Evolutionary conservation across 2,329 filamentous ascomycete species (phyloP).

Genomic region (Trichoderma cornu-damae): DNA sequence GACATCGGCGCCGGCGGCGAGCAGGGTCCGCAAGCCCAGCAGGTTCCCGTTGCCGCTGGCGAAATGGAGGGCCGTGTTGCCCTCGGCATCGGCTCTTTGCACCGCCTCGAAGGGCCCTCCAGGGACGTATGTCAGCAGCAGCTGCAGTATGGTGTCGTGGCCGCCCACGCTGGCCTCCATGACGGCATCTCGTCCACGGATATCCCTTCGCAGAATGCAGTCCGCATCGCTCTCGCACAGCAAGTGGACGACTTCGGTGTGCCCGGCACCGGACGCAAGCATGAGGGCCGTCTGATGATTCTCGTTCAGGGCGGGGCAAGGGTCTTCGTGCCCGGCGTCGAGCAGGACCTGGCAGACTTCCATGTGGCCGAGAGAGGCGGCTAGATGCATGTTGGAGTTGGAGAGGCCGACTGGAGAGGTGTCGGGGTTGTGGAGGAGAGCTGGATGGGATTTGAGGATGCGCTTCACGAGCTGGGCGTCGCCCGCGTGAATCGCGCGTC

Average conservation of each 20-base stretch:
- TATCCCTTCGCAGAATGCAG: slow-evolving; percentile 61
- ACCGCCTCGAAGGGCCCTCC: slow-evolving; percentile 51
- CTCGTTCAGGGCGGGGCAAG: slow-evolving; percentile 70
- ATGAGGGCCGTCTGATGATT: slow-evolving; percentile 76
- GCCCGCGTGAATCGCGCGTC: slow-evolving; percentile 73
- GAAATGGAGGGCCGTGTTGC: slow-evolving; percentile 86
- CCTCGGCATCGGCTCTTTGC: slow-evolving; percentile 58
- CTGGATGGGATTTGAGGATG: slow-evolving; percentile 68
- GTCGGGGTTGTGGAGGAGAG: slow-evolving; percentile 74
- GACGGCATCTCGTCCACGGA: slow-evolving; percentile 64
- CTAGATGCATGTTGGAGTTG: slow-evolving; percentile 80
- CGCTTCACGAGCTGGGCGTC: slow-evolving; percentile 67
- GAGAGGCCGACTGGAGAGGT: slow-evolving; percentile 60
- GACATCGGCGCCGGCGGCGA: slow-evolving; percentile 73
- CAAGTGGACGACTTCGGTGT: slow-evolving; percentile 68
- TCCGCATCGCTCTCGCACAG: slow-evolving; percentile 60
- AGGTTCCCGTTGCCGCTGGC: slow-evolving; percentile 77
- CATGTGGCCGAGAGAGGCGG: slow-evolving; percentile 65
- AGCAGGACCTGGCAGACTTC: slow-evolving; percentile 67
- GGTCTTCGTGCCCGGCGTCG: slow-evolving; percentile 67
- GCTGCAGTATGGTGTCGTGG: slow-evolving; percentile 60
- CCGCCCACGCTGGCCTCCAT: slow-evolving; percentile 59
- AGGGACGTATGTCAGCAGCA: slow-evolving; percentile 57
- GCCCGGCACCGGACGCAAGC: slow-evolving; percentile 64
- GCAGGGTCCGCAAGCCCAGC: slow-evolving; percentile 67